Percentiles rank a stretch among this genome's conserved stretches.
phyloP scores from a whole-genome alignment of 345 rosid species.

The Linum trigynum region DNA sequence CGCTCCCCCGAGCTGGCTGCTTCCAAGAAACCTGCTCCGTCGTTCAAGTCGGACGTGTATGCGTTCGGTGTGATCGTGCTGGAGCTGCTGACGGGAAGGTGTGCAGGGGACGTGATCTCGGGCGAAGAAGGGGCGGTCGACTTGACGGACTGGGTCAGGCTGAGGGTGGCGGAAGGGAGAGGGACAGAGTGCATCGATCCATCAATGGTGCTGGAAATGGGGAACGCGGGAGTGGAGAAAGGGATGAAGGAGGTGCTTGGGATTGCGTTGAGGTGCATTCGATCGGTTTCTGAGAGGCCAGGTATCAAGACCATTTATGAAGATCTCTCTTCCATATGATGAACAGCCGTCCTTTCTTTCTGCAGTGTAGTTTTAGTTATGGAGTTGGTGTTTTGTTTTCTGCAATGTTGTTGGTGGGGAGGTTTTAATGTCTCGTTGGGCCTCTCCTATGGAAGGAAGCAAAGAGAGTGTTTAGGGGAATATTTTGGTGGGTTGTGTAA shows the following conservation, averaged over 20 bases:
- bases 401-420: not conserved
- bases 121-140: constrained; percentile 73
- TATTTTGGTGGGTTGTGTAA: not conserved
- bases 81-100: constrained; percentile 79
- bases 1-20: constrained; percentile 90
- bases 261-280: constrained; percentile 68
- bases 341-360: too few relatives aligned
- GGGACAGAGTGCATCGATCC: constrained; percentile 68
- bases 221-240: constrained; percentile 53
- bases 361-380: too few relatives aligned
- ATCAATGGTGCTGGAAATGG: constrained; percentile 41
- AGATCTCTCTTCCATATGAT: constrained; percentile 73
- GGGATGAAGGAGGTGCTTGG: constrained; percentile 91
- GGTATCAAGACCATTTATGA: constrained; percentile 95
- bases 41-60: constrained; percentile 90
- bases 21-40: constrained; percentile 80
- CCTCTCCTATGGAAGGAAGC: constrained; percentile 2
- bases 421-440: constrained; percentile 33
- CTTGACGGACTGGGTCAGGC: constrained; percentile 74
- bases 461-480: too few relatives aligned
- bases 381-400: too few relatives aligned
- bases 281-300: constrained; percentile 80
- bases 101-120: constrained; percentile 86
- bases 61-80: constrained; percentile 80
- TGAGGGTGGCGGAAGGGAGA: constrained; percentile 57